A percentile compares a stretch with the other conserved stretches of the same genome.
Evolutionary conservation across 371 early-diverging fungal species (phyloP).

Genomic region (Scutellospora calospora): DNA sequence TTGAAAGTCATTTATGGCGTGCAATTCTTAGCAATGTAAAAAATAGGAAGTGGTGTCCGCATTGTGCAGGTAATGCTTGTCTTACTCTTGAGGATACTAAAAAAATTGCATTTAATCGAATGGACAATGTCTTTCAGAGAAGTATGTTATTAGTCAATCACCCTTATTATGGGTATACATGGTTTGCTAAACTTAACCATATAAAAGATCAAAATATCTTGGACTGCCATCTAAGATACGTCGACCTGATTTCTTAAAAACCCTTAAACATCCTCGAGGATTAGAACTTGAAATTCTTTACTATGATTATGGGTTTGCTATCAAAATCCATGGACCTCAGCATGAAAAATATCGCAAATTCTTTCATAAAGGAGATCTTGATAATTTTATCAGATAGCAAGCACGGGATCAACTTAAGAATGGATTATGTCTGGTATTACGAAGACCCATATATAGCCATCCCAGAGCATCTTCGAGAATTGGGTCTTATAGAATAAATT

Average conservation of each 20-base stretch:
- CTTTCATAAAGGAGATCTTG: conserved; percentile 9
- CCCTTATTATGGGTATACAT: neutral
- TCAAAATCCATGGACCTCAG: conserved; percentile 17
- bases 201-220: conserved; percentile 5
- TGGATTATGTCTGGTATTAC: conserved; percentile 9
- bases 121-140: conserved; percentile 6
- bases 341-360: conserved; percentile 25
- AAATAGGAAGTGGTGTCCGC: neutral
- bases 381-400: neutral
- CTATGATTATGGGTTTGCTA: conserved; percentile 8
- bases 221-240: neutral
- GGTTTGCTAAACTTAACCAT: too few species aligned
- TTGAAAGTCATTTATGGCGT: neutral
- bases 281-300: conserved; percentile 35
- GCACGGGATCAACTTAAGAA: conserved; percentile 1
- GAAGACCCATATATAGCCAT: conserved; percentile 27
- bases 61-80: conserved; percentile 19
- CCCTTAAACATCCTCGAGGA: conserved; percentile 6
- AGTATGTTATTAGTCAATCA: neutral
- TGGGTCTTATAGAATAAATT: conserved; percentile 15
- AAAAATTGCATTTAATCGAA: neutral
- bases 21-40: neutral
- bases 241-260: conserved; percentile 14
- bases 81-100: neutral
- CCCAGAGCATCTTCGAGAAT: conserved; percentile 17